phyloP scores from a whole-genome alignment of 2,329 filamentous ascomycete species.

The Didymosphaeria variabile region DNA sequence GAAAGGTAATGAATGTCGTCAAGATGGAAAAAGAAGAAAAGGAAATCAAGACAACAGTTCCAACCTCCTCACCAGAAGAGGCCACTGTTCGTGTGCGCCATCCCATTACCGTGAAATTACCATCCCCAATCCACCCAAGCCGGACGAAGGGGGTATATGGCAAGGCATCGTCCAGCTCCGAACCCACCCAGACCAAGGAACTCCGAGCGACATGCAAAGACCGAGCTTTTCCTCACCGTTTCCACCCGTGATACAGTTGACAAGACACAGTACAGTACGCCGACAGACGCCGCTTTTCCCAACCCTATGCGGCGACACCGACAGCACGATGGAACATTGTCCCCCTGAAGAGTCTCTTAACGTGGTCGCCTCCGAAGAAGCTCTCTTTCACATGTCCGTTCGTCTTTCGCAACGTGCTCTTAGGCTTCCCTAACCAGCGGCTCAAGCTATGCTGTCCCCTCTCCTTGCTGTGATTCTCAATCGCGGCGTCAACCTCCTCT shows the following conservation, averaged over 20 bases:
- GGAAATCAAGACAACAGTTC: slow-evolving; percentile 13
- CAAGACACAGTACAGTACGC: slow-evolving; percentile 23
- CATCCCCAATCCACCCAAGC: slow-evolving; percentile 19
- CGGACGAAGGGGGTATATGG: slow-evolving; percentile 17
- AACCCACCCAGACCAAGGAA: slow-evolving; percentile 7
- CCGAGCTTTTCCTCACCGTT: slow-evolving; percentile 12
- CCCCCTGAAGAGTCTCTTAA: slow-evolving; percentile 45
- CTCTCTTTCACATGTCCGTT: slow-evolving; percentile 40
- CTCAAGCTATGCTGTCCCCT: slow-evolving; percentile 36
- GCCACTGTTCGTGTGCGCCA: slow-evolving; percentile 34
- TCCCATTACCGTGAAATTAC: slow-evolving; percentile 22
- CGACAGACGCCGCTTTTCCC: neutral
- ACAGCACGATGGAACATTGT: slow-evolving; percentile 30
- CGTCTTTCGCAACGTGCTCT: slow-evolving; percentile 26
- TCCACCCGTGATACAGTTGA: slow-evolving; percentile 24
- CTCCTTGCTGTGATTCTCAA: slow-evolving; percentile 32
- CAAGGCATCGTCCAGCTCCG: slow-evolving; percentile 10
- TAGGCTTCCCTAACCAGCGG: slow-evolving; percentile 44
- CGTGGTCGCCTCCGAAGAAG: slow-evolving; percentile 48
- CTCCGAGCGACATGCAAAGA: slow-evolving; percentile 19
- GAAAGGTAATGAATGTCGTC: slow-evolving; percentile 13
- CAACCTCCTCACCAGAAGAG: slow-evolving; percentile 35
- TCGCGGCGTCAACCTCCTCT: slow-evolving; percentile 41
- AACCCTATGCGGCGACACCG: neutral
- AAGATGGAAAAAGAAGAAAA: slow-evolving; percentile 21